phyloP scores from a whole-genome alignment of 495 filamentous ascomycete genomes.

The Staphylotrichum tortipilum region DNA sequence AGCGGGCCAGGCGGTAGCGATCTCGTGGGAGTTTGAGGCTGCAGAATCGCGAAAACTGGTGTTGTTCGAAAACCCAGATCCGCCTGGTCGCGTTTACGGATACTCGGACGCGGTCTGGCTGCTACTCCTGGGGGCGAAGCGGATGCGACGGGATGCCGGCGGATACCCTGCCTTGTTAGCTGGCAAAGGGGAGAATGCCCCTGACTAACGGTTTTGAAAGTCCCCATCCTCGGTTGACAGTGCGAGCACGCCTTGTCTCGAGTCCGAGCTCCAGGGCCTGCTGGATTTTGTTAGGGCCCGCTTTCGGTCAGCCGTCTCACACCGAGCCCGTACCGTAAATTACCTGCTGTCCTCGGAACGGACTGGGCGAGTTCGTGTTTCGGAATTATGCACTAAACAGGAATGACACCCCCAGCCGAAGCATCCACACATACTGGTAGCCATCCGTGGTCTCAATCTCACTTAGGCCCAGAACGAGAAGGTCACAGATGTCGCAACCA shows the following conservation, averaged over 20 bases:
- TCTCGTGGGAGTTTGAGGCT: too few species aligned
- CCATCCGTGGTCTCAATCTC: too few species aligned
- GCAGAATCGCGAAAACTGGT: neutral
- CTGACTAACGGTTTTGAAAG: neutral
- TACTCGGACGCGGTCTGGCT: too few species aligned
- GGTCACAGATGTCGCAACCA: too few species aligned
- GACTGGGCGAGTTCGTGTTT: too few species aligned
- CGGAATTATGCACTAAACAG: neutral
- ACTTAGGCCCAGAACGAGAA: too few species aligned
- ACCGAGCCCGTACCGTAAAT: neutral
- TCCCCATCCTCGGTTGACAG: neutral
- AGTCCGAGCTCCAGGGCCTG: neutral
- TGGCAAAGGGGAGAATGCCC: neutral
- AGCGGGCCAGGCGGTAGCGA: neutral
- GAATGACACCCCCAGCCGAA: neutral
- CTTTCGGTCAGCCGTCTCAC: neutral
- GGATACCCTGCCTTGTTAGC: neutral
- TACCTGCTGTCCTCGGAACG: neutral
- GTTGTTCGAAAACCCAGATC: neutral
- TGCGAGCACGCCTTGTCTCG: neutral
- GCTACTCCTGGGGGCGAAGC: neutral
- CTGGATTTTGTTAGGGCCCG: neutral
- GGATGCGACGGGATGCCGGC: slow-evolving; percentile 2
- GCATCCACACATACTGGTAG: too few species aligned
- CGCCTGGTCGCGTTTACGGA: too few species aligned